Percentiles rank a stretch among this genome's conserved stretches.
Evolutionary conservation across 129 eudicot species (phyloP).

Genomic region (Lonicera japonica): DNA sequence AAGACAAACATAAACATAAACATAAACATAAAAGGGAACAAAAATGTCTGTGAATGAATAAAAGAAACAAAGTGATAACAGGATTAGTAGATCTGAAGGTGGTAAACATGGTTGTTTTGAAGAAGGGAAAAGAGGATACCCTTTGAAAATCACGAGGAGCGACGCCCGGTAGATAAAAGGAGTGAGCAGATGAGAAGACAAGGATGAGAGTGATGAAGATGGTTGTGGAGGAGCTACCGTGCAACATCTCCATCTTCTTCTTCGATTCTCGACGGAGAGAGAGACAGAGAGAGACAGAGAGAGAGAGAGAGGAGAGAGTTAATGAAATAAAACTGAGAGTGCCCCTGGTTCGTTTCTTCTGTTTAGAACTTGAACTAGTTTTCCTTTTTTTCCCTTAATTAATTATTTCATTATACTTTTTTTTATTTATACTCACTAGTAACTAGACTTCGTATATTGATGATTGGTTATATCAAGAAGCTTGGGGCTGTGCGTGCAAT

Average conservation of each 20-base stretch:
- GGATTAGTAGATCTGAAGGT: too few relatives aligned
- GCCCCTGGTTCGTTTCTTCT: too few relatives aligned
- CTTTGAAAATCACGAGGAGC: constrained; percentile 82
- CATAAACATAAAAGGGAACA: not conserved
- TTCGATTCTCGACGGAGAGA: constrained; percentile 17
- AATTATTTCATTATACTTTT: too few relatives aligned
- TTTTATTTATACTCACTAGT: too few relatives aligned
- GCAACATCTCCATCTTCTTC: constrained; percentile 39
- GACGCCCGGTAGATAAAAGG: constrained; percentile 91
- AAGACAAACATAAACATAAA: not conserved
- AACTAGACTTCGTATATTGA: too few relatives aligned
- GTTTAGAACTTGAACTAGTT: too few relatives aligned
- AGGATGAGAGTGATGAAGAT: constrained; percentile 24
- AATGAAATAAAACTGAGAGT: too few relatives aligned
- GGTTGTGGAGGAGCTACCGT: constrained; percentile 19
- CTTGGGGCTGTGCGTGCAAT: too few relatives aligned
- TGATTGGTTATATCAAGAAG: too few relatives aligned
- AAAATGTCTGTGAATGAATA: not conserved
- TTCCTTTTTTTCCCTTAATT: too few relatives aligned
- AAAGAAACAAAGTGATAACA: not conserved
- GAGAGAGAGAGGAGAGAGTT: not conserved
- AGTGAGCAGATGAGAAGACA: constrained; percentile 41
- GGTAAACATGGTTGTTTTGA: too few relatives aligned
- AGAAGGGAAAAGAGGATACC: constrained; percentile 19
- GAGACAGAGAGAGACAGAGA: not conserved